A percentile compares a stretch with the other conserved stretches of the same genome.
phyloP scores from a whole-genome alignment of 176 grass and related monocot genomes.

The Areca catechu region DNA sequence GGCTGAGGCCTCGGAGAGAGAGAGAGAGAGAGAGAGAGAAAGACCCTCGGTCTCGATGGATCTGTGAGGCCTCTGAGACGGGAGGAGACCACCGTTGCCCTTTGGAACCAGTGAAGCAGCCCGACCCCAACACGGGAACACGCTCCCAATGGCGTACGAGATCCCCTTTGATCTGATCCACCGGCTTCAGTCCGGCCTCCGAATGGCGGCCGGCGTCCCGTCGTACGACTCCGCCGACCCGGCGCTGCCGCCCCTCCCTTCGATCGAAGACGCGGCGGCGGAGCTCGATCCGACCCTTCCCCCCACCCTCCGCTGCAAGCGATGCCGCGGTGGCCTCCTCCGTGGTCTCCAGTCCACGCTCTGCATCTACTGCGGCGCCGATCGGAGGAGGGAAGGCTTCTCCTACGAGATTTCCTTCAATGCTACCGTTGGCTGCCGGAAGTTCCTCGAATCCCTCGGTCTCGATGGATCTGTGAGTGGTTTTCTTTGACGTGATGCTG shows the following conservation, averaged over 20 bases:
- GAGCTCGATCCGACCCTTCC: conserved; percentile 8
- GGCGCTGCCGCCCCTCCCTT: background rate
- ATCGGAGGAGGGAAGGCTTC: background rate
- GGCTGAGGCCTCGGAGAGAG: too few relatives aligned
- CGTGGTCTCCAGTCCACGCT: conserved; percentile 1
- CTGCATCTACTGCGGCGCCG: conserved; percentile 19
- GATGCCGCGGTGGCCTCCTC: conserved; percentile 12
- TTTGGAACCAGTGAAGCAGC: background rate
- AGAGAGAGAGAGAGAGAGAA: too few relatives aligned
- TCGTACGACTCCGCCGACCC: background rate
- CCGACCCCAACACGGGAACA: background rate
- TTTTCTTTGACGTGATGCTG: background rate
- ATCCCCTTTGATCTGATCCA: conserved; percentile 6
- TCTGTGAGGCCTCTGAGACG: too few relatives aligned
- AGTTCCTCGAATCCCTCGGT: conserved; percentile 13
- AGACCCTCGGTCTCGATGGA: too few relatives aligned
- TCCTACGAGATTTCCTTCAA: conserved; percentile 12
- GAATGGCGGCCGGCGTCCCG: background rate
- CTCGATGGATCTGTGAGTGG: conserved; percentile 21
- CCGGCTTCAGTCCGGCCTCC: conserved; percentile 1
- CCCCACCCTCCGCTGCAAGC: conserved; percentile 2
- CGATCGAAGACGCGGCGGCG: conserved; percentile 1
- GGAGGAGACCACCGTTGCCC: background rate
- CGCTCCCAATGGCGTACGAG: conserved; percentile 7
- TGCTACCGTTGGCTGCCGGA: conserved; percentile 14